Base-by-base conservation (phyloP, 1,139 yeast species). In the Yamadazyma atmosphaerica region DNA sequence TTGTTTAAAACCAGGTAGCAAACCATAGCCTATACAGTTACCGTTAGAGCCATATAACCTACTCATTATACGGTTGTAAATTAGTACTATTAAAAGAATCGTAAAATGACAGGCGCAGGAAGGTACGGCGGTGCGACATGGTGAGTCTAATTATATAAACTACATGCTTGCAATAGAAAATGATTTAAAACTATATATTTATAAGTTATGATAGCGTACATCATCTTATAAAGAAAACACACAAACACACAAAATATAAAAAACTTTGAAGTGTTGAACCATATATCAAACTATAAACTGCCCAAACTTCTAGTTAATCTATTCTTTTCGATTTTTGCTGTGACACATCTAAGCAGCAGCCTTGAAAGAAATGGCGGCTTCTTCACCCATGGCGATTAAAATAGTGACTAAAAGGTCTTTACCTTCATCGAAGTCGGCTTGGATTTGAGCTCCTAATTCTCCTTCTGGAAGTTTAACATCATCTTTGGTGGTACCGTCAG, bases 321-420 rank as follows among this genome's bases (percentile, higher is more conserved):
- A 27, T 16, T 26, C n/a, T n/a, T 16, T 19, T 6, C 22, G 22
- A 19, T 9, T 19, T 19, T 19, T 19, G 22, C 22, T 19, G 22
- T 19, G 9, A 19, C 19, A n/a, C 16, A 26, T 32, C 33, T 37
- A 55, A 43, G 45, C 22, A 68, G 50, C 96, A 76, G 90, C 98
- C 84, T 92, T 92, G 89, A 72, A 86, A 63, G 97, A 82, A 68
- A 90, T 84, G 61, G 96, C 95, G 66, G 97, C 96, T 80, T 92
- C 98, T 81, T 92, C 98, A 71, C 89, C 95, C 98, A 92, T 92
- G 61, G 98, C 95, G 57, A 96, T 72, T 72, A 92, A 86, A 76
- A 92, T 86, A 63, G 98, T 88, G 62, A 92, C 95, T 64, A 86
- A 74, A 70, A 92, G 83, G 68, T 92, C 98, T 83, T 90, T 92